These are phyloP conservation scores for Globisporangium parvum DNA, from an alignment of 352 stramenopile species.

Conservation along the genomic window DNA sequence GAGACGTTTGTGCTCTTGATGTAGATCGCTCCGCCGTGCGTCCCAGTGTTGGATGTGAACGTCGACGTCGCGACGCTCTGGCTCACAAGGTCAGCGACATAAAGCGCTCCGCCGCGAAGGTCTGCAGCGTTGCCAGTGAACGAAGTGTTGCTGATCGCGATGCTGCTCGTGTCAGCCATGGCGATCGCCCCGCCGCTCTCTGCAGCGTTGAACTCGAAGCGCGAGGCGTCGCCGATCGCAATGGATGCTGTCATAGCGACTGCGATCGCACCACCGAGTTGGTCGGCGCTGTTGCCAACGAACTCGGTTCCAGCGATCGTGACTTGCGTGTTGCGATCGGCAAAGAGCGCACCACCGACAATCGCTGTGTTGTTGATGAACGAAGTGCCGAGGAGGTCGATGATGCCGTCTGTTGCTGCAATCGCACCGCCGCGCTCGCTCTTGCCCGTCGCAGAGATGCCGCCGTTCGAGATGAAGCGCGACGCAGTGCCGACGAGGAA, in stretches of 20 bases:
- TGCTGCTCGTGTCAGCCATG: constrained; percentile 6
- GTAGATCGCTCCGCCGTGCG: constrained; percentile 34
- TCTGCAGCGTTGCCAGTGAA: constrained; percentile 23
- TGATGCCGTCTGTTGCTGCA: constrained; percentile 26
- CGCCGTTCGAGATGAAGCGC: constrained; percentile 33
- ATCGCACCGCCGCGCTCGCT: constrained; percentile 53
- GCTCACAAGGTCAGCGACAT: constrained; percentile 17
- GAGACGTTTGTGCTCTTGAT: constrained; percentile 14
- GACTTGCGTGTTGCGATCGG: constrained; percentile 26
- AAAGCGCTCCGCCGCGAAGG: constrained; percentile 27
- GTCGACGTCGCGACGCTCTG: constrained; percentile 13
- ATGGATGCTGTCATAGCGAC: constrained; percentile 15
- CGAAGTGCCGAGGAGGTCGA: constrained; percentile 24
- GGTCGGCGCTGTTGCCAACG: constrained; percentile 35
- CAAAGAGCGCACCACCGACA: constrained; percentile 33
- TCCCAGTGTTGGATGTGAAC: constrained; percentile 27
- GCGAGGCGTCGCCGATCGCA: constrained; percentile 10
- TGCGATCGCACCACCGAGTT: constrained; percentile 36
- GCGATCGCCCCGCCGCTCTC: constrained; percentile 24
- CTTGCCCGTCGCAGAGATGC: constrained; percentile 39
- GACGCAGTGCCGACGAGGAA: constrained; percentile 16
- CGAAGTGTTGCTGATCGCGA: constrained; percentile 9
- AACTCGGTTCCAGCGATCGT: constrained; percentile 24
- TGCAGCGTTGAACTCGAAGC: constrained; percentile 37
- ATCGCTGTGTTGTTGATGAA: constrained; percentile 48